Percentiles rank a stretch among this genome's conserved stretches.
Evolutionary conservation across 2,329 filamentous ascomycete genomes (phyloP).

Genomic region (Aspergillus sp.): DNA sequence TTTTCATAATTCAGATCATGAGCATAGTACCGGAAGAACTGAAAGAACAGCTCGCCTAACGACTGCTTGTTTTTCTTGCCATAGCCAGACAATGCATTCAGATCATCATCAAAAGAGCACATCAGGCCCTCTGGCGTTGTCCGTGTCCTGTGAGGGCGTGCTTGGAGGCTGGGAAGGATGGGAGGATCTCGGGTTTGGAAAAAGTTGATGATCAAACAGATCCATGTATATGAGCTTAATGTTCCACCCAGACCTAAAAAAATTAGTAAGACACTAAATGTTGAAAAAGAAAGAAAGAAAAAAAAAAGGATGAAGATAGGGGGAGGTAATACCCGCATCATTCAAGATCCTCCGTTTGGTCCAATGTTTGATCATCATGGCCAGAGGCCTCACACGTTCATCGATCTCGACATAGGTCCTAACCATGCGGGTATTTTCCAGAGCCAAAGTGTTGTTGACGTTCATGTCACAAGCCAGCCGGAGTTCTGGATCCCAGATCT

Average conservation of each 20-base stretch:
- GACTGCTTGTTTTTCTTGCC: conserved; percentile 74
- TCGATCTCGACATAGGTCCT: conserved; percentile 94
- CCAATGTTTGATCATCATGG: conserved; percentile 98
- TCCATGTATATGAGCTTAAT: conserved; percentile 97
- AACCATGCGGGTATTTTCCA: conserved; percentile 97
- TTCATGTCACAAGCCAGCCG: conserved; percentile 93
- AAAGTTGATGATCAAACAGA: conserved; percentile 95
- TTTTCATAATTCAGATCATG: conserved; percentile 88
- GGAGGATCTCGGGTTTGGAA: conserved; percentile 79
- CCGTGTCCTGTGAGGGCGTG: conserved; percentile 56
- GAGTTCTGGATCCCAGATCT: conserved; percentile 94
- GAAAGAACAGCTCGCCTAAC: conserved; percentile 77
- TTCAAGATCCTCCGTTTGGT: conserved; percentile 87
- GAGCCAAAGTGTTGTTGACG: conserved; percentile 88
- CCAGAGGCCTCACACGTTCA: conserved; percentile 77
- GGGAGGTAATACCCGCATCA: conserved; percentile 67
- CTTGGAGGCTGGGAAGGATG: conserved; percentile 77
- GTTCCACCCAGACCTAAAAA: conserved; percentile 75
- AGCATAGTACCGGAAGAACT: conserved; percentile 92
- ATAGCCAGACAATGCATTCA: conserved; percentile 64
- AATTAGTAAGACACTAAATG: conserved; percentile 11
- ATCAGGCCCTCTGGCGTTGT: conserved; percentile 56
- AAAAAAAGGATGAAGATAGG: background rate
- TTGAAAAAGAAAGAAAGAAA: background rate
- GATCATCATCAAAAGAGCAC: conserved; percentile 78